phyloP scores from a whole-genome alignment of 108 stramenopile species.

The Asterionellopsis glacialis region DNA sequence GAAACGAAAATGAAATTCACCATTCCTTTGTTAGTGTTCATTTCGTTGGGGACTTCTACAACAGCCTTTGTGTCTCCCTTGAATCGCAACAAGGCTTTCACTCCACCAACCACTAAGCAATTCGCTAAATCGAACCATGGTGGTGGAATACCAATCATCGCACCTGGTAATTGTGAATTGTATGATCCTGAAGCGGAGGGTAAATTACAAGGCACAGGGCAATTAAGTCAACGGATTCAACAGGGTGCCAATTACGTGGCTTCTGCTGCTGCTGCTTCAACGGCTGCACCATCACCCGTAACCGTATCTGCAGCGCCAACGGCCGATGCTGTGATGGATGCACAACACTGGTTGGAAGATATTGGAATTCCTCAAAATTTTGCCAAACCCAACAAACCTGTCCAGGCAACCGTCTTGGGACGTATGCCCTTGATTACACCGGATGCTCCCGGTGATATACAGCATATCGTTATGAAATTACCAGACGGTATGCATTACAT shows the following conservation, averaged over 20 bases:
- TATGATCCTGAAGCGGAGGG: slow-evolving; percentile 67
- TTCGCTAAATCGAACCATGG: slow-evolving; percentile 37
- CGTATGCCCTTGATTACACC: slow-evolving; percentile 53
- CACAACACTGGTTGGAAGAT: slow-evolving; percentile 78
- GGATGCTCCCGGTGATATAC: slow-evolving; percentile 85
- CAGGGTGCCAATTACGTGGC: neutral
- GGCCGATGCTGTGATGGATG: neutral
- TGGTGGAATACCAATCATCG: slow-evolving; percentile 36
- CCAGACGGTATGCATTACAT: slow-evolving; percentile 82
- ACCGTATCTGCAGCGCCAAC: neutral
- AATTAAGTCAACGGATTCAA: slow-evolving; percentile 7
- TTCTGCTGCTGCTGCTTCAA: neutral
- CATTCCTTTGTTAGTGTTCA: too few relatives aligned
- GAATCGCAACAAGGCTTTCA: too few relatives aligned
- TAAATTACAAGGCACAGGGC: slow-evolving; percentile 43
- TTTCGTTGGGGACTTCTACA: too few relatives aligned
- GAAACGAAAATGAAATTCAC: too few relatives aligned
- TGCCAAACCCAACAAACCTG: slow-evolving; percentile 69
- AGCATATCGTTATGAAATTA: slow-evolving; percentile 65
- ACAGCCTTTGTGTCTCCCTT: too few relatives aligned
- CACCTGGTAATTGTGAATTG: slow-evolving; percentile 32
- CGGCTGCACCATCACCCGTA: neutral
- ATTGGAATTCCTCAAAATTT: slow-evolving; percentile 67
- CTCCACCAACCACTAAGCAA: neutral
- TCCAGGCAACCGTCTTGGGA: slow-evolving; percentile 64